Conservation (phyloP, 2,329 filamentous ascomycete genomes). For the Nannizziopsis arthrosporioides region DNA sequence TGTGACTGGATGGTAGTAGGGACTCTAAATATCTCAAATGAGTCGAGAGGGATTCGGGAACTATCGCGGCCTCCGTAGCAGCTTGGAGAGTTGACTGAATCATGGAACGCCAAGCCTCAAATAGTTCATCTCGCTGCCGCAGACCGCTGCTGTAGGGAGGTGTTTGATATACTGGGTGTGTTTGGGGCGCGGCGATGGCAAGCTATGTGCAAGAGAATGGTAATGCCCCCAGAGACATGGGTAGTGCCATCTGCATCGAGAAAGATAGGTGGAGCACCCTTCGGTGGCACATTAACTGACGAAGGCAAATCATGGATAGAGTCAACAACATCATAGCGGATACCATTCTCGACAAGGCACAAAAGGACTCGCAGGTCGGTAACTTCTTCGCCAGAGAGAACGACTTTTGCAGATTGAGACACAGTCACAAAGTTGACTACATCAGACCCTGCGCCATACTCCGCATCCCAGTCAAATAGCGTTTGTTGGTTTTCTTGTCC, state of each 20-base stretch:
- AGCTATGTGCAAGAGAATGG: constrained; percentile 26
- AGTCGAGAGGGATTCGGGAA: neutral
- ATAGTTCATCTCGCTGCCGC: constrained; percentile 3
- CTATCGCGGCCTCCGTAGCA: neutral
- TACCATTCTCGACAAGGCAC: constrained; percentile 28
- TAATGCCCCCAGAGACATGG: constrained; percentile 22
- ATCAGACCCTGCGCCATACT: constrained; percentile 74
- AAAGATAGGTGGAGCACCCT: constrained; percentile 7
- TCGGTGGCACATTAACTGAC: constrained; percentile 16
- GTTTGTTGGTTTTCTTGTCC: constrained; percentile 67
- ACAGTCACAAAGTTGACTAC: constrained; percentile 46
- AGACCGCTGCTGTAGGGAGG: constrained; percentile 22
- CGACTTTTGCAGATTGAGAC: constrained; percentile 18
- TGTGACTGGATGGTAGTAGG: constrained; percentile 18
- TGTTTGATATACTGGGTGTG: constrained; percentile 16
- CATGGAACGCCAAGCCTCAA: constrained; percentile 2
- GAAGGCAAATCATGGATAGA: constrained; percentile 1
- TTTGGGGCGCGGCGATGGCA: constrained; percentile 11
- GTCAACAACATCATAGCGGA: constrained; percentile 24
- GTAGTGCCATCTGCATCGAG: constrained; percentile 21
- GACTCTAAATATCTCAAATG: constrained; percentile 8
- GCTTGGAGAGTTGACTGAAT: neutral
- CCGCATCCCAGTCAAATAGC: constrained; percentile 58
- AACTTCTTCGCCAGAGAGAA: constrained; percentile 21
- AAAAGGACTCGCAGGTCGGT: constrained; percentile 30